phyloP scores from a whole-genome alignment of 1,284 basidiomycete genomes.

The Heterobasidion parviporum region DNA sequence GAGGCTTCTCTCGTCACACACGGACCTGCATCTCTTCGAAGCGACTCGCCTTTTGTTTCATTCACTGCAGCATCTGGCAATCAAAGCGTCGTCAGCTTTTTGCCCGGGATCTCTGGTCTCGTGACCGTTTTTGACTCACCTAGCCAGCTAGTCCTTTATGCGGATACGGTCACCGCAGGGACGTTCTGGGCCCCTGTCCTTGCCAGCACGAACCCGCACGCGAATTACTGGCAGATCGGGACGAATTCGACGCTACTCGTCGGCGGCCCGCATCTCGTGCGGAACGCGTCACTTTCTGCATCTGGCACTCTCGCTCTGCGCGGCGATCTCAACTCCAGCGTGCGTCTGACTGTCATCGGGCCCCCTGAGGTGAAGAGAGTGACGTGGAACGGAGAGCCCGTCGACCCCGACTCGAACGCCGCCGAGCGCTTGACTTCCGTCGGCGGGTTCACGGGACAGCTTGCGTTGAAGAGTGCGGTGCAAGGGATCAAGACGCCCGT shows the following conservation, averaged over 20 bases:
- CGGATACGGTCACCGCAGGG: constrained; percentile 52
- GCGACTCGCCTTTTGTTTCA: not conserved
- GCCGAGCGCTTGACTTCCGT: constrained; percentile 7
- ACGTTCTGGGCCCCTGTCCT: constrained; percentile 49
- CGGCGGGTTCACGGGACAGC: constrained; percentile 16
- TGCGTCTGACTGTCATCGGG: constrained; percentile 40
- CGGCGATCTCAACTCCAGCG: constrained; percentile 39
- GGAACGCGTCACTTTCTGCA: constrained; percentile 33
- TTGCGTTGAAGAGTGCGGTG: constrained; percentile 12
- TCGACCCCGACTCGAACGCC: constrained; percentile 27
- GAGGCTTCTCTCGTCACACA: constrained; percentile 37
- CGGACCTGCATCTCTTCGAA: constrained; percentile 24
- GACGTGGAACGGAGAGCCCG: constrained; percentile 60
- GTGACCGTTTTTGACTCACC: constrained; percentile 59
- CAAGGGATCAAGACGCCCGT: constrained; percentile 21
- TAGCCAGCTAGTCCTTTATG: constrained; percentile 57
- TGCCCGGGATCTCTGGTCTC: constrained; percentile 26
- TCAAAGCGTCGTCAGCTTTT: constrained; percentile 29
- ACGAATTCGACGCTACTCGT: constrained; percentile 42
- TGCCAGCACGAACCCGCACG: constrained; percentile 17
- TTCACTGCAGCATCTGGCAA: constrained; percentile 19
- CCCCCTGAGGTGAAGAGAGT: constrained; percentile 41
- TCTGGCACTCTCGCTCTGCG: constrained; percentile 31
- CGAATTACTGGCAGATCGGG: constrained; percentile 42
- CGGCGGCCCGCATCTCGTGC: constrained; percentile 48